Evolutionary conservation across 2,329 filamentous ascomycete genomes (phyloP).

Genomic region (Graphilbum sp.): DNA sequence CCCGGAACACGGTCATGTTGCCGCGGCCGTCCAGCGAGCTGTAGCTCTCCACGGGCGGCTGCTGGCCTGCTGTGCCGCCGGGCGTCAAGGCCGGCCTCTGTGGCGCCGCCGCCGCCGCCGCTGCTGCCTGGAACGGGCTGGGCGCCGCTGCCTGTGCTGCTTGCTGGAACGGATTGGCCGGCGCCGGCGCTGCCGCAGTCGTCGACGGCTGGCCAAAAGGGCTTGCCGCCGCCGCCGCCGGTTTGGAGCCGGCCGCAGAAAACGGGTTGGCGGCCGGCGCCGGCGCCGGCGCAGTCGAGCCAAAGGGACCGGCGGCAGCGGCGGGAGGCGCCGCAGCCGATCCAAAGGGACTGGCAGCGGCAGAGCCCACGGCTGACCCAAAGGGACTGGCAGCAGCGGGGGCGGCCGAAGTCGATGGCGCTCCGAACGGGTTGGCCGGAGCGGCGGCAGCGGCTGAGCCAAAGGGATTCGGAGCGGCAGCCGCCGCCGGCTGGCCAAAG

Average conservation of each 20-base stretch:
- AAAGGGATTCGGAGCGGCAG: slow-evolving; percentile 16
- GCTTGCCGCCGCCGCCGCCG: background rate
- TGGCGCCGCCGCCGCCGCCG: background rate
- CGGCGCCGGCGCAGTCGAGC: background rate
- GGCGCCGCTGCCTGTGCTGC: too few species aligned
- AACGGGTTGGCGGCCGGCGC: background rate
- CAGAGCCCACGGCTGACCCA: slow-evolving; percentile 12
- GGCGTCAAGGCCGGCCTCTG: too few species aligned
- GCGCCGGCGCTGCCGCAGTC: background rate
- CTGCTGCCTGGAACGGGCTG: too few species aligned
- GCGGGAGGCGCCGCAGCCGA: background rate
- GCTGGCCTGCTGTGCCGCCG: slow-evolving; percentile 12
- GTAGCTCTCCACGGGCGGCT: slow-evolving; percentile 16
- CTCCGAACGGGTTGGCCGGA: background rate
- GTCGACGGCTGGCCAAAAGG: background rate
- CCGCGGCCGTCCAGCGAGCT: slow-evolving; percentile 10
- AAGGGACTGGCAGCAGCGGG: slow-evolving; percentile 10
- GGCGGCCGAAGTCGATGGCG: slow-evolving; percentile 1
- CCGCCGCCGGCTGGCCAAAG: slow-evolving; percentile 10
- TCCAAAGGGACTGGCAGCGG: slow-evolving; percentile 12
- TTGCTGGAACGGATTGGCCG: background rate
- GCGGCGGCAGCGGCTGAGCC: slow-evolving; percentile 11
- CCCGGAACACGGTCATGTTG: slow-evolving; percentile 16
- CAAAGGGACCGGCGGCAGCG: background rate
- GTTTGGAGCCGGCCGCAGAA: too few species aligned